Percentiles rank a stretch among this genome's conserved stretches.
phyloP scores from a whole-genome alignment of 352 stramenopile species.

The Pythium brachiatum region DNA sequence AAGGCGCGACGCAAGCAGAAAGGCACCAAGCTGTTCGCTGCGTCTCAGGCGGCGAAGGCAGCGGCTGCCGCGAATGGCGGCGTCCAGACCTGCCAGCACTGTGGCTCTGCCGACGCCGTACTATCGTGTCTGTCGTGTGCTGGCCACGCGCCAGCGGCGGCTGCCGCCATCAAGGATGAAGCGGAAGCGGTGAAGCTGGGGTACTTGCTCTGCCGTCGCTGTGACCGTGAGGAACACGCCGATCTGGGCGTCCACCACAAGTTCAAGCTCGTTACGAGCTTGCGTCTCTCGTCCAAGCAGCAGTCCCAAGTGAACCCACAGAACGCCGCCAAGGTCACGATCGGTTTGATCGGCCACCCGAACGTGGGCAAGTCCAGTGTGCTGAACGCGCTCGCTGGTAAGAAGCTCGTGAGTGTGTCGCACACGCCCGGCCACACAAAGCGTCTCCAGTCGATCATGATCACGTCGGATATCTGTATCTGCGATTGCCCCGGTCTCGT shows the following conservation, averaged over 20 bases:
- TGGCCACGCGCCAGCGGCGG: slow-evolving; percentile 25
- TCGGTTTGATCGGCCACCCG: slow-evolving; percentile 86
- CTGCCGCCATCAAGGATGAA: slow-evolving; percentile 16
- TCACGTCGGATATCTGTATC: slow-evolving; percentile 79
- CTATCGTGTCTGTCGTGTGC: slow-evolving; percentile 65
- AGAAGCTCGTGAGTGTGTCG: slow-evolving; percentile 87
- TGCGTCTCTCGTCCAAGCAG: slow-evolving; percentile 28
- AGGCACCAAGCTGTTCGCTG: slow-evolving; percentile 27
- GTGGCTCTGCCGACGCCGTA: slow-evolving; percentile 57
- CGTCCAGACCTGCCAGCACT: slow-evolving; percentile 64
- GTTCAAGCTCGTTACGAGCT: slow-evolving; percentile 26
- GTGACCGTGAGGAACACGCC: slow-evolving; percentile 64
- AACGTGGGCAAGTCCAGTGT: slow-evolving; percentile 90
- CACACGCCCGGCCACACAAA: slow-evolving; percentile 87
- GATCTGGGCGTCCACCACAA: slow-evolving; percentile 59
- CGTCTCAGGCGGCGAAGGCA: slow-evolving; percentile 11
- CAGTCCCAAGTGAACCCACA: slow-evolving; percentile 31
- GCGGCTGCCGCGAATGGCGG: slow-evolving; percentile 17
- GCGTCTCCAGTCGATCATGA: slow-evolving; percentile 82
- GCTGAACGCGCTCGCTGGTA: slow-evolving; percentile 79
- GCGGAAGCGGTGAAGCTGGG: slow-evolving; percentile 51
- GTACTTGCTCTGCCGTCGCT: slow-evolving; percentile 67
- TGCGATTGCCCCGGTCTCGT: slow-evolving; percentile 86
- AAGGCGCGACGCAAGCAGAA: slow-evolving; percentile 56
- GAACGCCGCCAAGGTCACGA: slow-evolving; percentile 65